Conservation (phyloP, 345 rosid species). For the Eucalyptus tenuipes region DNA sequence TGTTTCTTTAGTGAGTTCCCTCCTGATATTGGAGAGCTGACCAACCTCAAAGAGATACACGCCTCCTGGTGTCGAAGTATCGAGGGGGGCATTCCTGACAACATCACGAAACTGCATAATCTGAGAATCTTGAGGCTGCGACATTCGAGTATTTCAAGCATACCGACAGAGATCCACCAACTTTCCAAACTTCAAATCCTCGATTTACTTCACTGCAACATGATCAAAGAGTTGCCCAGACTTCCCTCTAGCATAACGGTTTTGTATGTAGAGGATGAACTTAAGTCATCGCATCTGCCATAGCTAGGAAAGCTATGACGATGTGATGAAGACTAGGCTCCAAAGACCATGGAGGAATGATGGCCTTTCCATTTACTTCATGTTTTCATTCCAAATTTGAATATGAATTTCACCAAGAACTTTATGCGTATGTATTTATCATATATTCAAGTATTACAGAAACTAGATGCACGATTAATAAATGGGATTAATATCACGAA, state of each 20-base stretch:
- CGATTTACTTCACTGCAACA: background rate
- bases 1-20: background rate
- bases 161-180: background rate
- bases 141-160: background rate
- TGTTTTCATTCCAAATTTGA: background rate
- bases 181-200: background rate
- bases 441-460: background rate
- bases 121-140: background rate
- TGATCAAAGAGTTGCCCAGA: background rate
- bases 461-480: background rate
- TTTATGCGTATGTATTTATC: no score
- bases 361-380: background rate
- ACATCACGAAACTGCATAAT: background rate
- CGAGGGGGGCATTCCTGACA: background rate
- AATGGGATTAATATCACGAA: no score
- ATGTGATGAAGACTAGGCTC: background rate
- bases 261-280: background rate
- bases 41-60: background rate
- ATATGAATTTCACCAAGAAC: background rate
- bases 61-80: background rate
- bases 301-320: background rate
- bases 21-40: background rate
- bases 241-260: background rate
- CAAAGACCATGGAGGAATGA: background rate
- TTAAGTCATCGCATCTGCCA: background rate